Evolutionary conservation across 768 basidiomycete species (phyloP).

Genomic region (Agrocybe praecox): DNA sequence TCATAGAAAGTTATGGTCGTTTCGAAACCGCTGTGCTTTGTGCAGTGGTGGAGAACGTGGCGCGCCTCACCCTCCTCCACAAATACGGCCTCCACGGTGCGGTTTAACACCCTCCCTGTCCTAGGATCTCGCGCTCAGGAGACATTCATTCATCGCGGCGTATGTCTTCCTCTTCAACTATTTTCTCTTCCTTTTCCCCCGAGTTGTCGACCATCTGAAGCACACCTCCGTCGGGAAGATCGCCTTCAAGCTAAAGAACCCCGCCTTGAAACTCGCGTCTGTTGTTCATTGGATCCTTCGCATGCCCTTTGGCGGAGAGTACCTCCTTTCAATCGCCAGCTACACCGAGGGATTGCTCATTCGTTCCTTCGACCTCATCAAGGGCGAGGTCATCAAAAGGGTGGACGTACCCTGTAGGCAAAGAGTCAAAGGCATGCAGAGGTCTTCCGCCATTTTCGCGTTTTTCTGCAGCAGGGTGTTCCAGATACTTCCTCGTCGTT

Average conservation of each 20-base stretch:
- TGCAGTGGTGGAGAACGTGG: slow-evolving; percentile 9
- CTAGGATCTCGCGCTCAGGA: slow-evolving; percentile 2
- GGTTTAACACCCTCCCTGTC: slow-evolving; percentile 6
- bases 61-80: slow-evolving; percentile 2
- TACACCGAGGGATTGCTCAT: background rate
- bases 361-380: background rate
- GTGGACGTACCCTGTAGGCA: background rate
- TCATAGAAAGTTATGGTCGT: slow-evolving; percentile 8
- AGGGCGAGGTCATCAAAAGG: background rate
- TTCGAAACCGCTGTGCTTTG: slow-evolving; percentile 10
- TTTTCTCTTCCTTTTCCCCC: background rate
- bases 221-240: background rate
- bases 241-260: background rate
- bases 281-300: background rate
- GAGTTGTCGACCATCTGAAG: background rate
- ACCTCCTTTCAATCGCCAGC: background rate
- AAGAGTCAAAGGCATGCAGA: background rate
- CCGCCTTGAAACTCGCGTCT: background rate
- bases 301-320: background rate
- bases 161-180: background rate
- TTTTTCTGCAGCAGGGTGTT: background rate
- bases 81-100: slow-evolving; percentile 6
- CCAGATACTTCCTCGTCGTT: background rate
- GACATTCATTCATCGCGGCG: slow-evolving; percentile 4
- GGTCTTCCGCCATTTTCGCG: background rate